Evolutionary conservation across 169 alveolate genomes (phyloP).

Genomic region (Plasmodium reichenowi): DNA sequence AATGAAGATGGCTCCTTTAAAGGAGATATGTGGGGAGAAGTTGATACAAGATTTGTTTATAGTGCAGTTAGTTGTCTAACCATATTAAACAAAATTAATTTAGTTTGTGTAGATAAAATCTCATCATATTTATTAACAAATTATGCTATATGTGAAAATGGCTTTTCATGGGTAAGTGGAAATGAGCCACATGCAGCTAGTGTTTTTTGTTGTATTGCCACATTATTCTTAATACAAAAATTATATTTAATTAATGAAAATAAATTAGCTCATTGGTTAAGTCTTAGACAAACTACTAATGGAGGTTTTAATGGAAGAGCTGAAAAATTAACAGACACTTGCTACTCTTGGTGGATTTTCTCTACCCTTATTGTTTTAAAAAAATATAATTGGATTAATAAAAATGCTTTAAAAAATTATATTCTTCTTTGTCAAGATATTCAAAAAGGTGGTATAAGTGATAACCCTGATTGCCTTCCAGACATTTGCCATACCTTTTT

Average conservation of each 20-base stretch:
- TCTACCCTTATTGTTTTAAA: constrained; percentile 84
- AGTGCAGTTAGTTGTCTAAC: constrained; percentile 93
- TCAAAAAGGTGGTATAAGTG: constrained; percentile 95
- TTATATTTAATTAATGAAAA: constrained; percentile 70
- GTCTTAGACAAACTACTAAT: constrained; percentile 93
- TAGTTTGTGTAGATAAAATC: constrained; percentile 88
- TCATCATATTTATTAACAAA: constrained; percentile 88
- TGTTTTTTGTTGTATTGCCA: constrained; percentile 94
- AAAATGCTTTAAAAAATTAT: constrained; percentile 88
- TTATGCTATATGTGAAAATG: constrained; percentile 90
- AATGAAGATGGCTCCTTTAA: constrained; percentile 95
- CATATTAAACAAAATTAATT: constrained; percentile 86
- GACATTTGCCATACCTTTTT: constrained; percentile 97
- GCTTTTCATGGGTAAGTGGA: constrained; percentile 95
- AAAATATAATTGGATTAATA: constrained; percentile 91
- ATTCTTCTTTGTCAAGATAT: constrained; percentile 90
- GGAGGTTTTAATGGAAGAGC: constrained; percentile 99
- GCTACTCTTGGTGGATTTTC: constrained; percentile 98
- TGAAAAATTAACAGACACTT: constrained; percentile 96
- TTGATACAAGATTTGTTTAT: constrained; percentile 94
- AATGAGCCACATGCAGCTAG: constrained; percentile 98
- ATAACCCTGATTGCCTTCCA: constrained; percentile 95
- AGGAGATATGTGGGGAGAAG: constrained; percentile 95
- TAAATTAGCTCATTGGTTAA: constrained; percentile 89
- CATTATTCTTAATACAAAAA: constrained; percentile 47